These are phyloP conservation scores for Kwoniella shandongensis DNA, from an alignment of 768 basidiomycete genomes.

Conservation along the genomic window DNA sequence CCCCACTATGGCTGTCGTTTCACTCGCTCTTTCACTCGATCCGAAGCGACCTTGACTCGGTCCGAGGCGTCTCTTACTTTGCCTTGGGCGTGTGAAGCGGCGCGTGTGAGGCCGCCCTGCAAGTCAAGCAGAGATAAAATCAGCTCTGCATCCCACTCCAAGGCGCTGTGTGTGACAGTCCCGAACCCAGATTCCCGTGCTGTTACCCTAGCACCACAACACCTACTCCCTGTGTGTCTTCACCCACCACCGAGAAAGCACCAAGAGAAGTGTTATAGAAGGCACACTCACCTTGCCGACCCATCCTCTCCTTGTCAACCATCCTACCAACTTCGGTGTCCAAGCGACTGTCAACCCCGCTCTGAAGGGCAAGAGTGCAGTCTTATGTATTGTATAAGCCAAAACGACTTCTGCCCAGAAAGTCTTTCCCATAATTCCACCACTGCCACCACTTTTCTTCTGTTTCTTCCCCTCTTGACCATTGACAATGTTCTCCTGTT, in stretches of 20 bases:
- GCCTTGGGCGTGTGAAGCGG: conserved; percentile 34
- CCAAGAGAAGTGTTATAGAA: neutral
- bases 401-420: conserved; percentile 88
- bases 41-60: conserved; percentile 12
- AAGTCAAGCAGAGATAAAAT: neutral
- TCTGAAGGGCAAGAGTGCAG: conserved; percentile 80
- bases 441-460: neutral
- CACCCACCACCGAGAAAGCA: too few relatives aligned
- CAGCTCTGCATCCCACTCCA: neutral
- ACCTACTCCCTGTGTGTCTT: too few relatives aligned
- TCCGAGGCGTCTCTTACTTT: conserved; percentile 28
- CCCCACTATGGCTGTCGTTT: neutral
- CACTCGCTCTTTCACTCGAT: conserved; percentile 15
- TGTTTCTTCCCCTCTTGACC: neutral
- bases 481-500: conserved; percentile 14
- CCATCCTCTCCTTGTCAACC: conserved; percentile 81
- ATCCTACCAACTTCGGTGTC: conserved; percentile 81
- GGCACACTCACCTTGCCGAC: conserved; percentile 54
- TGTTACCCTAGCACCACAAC: neutral
- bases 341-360: conserved; percentile 83
- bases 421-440: conserved; percentile 57
- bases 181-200: neutral
- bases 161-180: neutral
- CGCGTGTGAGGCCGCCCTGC: conserved; percentile 34
- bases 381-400: conserved; percentile 96